Evolutionary conservation across 495 filamentous ascomycete genomes (phyloP), one percentile per base, ranked within the genome.

Genomic region (Talaromyces thailandensis): DNA sequence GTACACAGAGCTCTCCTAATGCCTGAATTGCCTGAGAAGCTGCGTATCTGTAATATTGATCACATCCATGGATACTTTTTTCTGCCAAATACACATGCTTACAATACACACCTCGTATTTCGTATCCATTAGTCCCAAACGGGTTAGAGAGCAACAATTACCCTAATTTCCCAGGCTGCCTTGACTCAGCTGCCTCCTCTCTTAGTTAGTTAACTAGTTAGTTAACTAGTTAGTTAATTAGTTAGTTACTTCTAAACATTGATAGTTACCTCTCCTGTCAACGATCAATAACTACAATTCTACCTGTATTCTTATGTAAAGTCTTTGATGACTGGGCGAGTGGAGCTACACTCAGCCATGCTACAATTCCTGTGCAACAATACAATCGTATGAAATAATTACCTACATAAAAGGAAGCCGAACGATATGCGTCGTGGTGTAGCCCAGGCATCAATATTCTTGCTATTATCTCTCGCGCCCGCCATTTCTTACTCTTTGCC

Each of bases 351-450:
- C 40, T 31, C 43, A 51, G 40, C 31, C 25, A 52, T 50, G 43
- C 21, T 35, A 18, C 57, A 32, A 40, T 59, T 25, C 8, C 25
- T 11, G 50, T 21, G 21, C 50, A 28, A 28, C 50, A 28, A 16
- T 21, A 28, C 50, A 28, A 16, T 21, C 21, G 50, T 28, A 53
- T 53, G 24, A 53, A 24, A 53, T 53, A 53, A 53, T 48, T 48
- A 48, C 43, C 21, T 48, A 48, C n/a, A n/a, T n/a, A 48, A 45
- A 35, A 48, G 43, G 4, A 23, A 28, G 48, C 24, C 26, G 29
- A 29, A 29, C 53, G 64, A 61, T 68, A 56, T 61, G 66, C 58
- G 58, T 35, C 23, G 32, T 62, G 61, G 51, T 58, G 16, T 48
- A 25, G 37, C 18, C 61, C 21, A 62, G 55, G 61, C 61, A 56